phyloP scores from a whole-genome alignment of 2,329 filamentous ascomycete genomes.

The Calonectria naviculata region DNA sequence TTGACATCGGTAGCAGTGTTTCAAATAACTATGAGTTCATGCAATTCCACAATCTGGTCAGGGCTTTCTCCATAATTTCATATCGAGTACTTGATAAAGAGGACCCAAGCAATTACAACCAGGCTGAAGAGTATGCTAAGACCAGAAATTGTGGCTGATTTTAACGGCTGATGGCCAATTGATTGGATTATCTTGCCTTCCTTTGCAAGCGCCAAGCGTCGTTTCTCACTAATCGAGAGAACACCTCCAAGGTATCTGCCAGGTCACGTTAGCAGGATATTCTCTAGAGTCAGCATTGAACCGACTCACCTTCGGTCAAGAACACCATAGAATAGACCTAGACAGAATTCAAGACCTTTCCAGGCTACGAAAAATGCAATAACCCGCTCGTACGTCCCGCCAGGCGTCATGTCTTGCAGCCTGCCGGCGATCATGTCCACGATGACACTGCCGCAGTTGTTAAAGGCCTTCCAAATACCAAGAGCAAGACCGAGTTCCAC shows the following conservation, averaged over 20 bases:
- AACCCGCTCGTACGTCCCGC: constrained; percentile 38
- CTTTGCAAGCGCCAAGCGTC: not conserved
- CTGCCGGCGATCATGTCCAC: constrained; percentile 42
- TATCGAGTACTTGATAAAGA: not conserved
- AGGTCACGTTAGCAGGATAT: not conserved
- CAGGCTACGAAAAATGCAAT: constrained; percentile 38
- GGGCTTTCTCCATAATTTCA: too few species aligned
- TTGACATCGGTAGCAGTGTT: too few species aligned
- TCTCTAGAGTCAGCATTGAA: too few species aligned
- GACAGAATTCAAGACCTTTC: constrained; percentile 41
- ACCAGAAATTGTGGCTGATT: constrained; percentile 7
- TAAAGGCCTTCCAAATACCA: constrained; percentile 43
- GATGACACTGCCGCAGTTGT: constrained; percentile 40
- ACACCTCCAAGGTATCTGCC: constrained; percentile 1
- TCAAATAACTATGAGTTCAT: too few species aligned
- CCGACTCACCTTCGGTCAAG: constrained; percentile 14
- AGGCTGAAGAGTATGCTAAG: not conserved
- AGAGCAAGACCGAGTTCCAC: constrained; percentile 38
- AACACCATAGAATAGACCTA: constrained; percentile 39
- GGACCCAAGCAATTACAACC: not conserved
- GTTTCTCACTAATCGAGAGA: constrained; percentile 9
- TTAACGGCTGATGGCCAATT: constrained; percentile 19
- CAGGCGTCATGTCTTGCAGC: constrained; percentile 39
- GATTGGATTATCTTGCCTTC: not conserved
- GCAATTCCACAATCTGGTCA: too few species aligned